These are phyloP conservation scores for Cladobotryum mycophilum DNA, from an alignment of 2,329 filamentous ascomycete species.

Conservation along the genomic window DNA sequence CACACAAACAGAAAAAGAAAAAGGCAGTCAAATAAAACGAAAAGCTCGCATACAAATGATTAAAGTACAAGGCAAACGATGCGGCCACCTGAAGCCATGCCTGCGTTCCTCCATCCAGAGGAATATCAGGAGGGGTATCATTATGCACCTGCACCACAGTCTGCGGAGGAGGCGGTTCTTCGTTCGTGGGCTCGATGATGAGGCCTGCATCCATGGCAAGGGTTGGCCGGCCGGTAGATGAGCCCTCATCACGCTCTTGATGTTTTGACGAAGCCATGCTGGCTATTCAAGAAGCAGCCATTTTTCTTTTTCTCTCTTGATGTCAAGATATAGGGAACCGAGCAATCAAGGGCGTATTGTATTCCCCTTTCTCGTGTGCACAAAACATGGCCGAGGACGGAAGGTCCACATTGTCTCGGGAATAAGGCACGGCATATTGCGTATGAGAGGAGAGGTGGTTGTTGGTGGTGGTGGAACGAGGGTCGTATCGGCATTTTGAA, in stretches of 20 bases:
- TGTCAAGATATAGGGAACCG: neutral
- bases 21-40: no score
- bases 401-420: neutral
- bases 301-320: no score
- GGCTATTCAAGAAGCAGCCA: no score
- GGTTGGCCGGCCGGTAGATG: neutral
- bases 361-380: no score
- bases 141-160: neutral
- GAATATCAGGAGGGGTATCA: neutral
- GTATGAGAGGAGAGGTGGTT: neutral
- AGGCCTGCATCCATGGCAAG: constrained; percentile 1
- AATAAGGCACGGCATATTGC: neutral
- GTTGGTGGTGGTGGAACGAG: neutral
- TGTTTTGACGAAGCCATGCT: neutral
- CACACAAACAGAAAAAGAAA: no score
- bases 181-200: neutral
- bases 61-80: constrained; percentile 29
- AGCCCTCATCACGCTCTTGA: neutral
- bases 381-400: no score
- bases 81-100: constrained; percentile 34
- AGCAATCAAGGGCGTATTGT: neutral
- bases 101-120: constrained; percentile 23
- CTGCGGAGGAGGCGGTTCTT: neutral
- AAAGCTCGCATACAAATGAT: constrained; percentile 23
- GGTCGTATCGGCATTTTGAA: neutral